These are phyloP conservation scores for Globisporangium carolinianum DNA, from an alignment of 352 stramenopile genomes.

Conservation along the genomic window DNA sequence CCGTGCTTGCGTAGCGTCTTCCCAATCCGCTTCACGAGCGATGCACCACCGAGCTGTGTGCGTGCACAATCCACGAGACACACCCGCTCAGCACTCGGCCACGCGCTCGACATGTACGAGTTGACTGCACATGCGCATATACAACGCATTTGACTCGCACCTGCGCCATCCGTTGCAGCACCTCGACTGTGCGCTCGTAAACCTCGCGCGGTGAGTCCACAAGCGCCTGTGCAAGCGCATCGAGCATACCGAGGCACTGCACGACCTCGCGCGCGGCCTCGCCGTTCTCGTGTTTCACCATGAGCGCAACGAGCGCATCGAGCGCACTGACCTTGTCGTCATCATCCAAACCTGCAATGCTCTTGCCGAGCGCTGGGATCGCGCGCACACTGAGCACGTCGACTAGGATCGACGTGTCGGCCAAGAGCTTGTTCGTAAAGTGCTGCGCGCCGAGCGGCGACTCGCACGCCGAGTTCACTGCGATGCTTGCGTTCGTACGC, in stretches of 20 bases:
- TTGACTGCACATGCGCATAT: no score
- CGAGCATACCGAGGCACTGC: conserved; percentile 46
- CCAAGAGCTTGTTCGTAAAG: conserved; percentile 38
- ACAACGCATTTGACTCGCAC: conserved; percentile 4
- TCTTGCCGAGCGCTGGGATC: conserved; percentile 38
- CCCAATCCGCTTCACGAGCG: conserved; percentile 22
- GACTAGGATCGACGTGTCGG: conserved; percentile 29
- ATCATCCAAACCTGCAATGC: conserved; percentile 28
- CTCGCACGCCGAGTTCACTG: conserved; percentile 64
- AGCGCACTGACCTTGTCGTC: conserved; percentile 39
- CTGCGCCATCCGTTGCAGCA: conserved; percentile 22
- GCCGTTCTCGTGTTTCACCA: conserved; percentile 12
- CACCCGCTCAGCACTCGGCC: not conserved
- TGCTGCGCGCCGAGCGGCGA: conserved; percentile 29
- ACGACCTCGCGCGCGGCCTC: conserved; percentile 27
- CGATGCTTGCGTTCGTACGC: conserved; percentile 42
- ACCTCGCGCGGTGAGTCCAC: conserved; percentile 15
- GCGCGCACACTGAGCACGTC: conserved; percentile 47
- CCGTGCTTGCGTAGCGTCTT: conserved; percentile 25
- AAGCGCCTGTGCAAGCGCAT: conserved; percentile 32
- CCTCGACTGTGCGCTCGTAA: conserved; percentile 14
- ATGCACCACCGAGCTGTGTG: conserved; percentile 9
- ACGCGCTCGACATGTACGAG: not conserved
- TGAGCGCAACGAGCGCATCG: conserved; percentile 24
- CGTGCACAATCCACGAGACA: not conserved